Base-by-base conservation (phyloP, 345 rosid species). In the Gossypium herbaceum region DNA sequence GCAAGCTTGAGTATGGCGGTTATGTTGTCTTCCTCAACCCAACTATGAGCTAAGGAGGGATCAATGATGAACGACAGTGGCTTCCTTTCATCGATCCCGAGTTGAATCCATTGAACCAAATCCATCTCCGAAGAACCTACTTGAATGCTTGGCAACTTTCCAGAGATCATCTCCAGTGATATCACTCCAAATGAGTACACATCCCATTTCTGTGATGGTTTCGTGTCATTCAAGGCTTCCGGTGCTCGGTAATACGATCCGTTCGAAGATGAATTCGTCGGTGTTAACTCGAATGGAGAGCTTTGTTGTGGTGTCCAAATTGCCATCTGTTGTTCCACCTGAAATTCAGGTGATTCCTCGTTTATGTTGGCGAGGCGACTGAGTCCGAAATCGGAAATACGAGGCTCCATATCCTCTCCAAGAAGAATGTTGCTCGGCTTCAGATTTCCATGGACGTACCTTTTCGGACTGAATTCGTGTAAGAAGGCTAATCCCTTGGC, bases 181-280 rank as follows among this genome's bases (percentile, higher is more conserved):
- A 90, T 83, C 82, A 93, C 86, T 70, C 99, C 98, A n/a, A 79
- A 95, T 11, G 98, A 91, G 87, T 91, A 90, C 50, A 95, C 85
- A 78, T 95, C 99, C 97, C 99, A 91, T 78, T 93, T 95, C 83
- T 95, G 98, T 17, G 99, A 90, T 68, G 98, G 97, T 85, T 89
- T 93, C 22, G 83, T 79, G 43, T 69, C 78, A 75, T 83, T 92
- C 7, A 78, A 77, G 22, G 88, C 90, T 85, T 95, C 97, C 4
- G 98, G 97, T 72, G 97, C 91, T 77, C 87, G 96, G 78, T 93
- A 89, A 69, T 86, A 80, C 8, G 80, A 77, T 67, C 83, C 79
- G 50, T 84, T 87, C 1, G 76, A 75, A 56, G 85, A 81, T 45
- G 87, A 73, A 44, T 82, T 85, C 61, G 79, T 79, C 1, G 68